phyloP scores from a whole-genome alignment of 2,329 filamentous ascomycete genomes.

The Bipolaris sorokiniana region DNA sequence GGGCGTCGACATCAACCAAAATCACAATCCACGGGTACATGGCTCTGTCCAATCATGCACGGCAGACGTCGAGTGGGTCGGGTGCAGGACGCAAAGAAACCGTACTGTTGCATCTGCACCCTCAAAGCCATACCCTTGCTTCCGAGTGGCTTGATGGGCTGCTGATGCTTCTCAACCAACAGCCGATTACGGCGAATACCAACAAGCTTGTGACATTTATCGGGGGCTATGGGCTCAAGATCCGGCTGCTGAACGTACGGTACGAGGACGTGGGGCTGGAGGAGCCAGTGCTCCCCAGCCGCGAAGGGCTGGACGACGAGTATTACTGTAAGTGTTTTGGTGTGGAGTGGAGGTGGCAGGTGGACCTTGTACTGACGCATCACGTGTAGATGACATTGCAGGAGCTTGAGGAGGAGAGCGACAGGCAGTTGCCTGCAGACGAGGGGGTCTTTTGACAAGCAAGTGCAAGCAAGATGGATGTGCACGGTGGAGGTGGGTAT shows the following conservation, averaged over 20 bases:
- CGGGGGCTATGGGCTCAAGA: slow-evolving; percentile 89
- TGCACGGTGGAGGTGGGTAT: slow-evolving; percentile 3
- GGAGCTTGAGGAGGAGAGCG: slow-evolving; percentile 8
- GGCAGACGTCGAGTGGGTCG: slow-evolving; percentile 40
- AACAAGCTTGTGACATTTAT: slow-evolving; percentile 87
- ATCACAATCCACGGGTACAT: slow-evolving; percentile 87
- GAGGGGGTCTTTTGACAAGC: neutral
- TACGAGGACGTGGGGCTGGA: slow-evolving; percentile 78
- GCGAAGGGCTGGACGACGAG: slow-evolving; percentile 87
- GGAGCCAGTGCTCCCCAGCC: slow-evolving; percentile 76
- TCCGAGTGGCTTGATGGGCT: slow-evolving; percentile 97
- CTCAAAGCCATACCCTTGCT: slow-evolving; percentile 78
- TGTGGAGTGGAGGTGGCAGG: slow-evolving; percentile 17
- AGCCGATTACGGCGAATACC: slow-evolving; percentile 96
- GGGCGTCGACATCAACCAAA: slow-evolving; percentile 68
- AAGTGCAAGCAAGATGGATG: slow-evolving; percentile 7
- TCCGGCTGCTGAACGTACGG: slow-evolving; percentile 86
- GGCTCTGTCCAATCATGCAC: slow-evolving; percentile 40
- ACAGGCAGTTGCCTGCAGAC: neutral
- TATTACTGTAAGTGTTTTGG: slow-evolving; percentile 77
- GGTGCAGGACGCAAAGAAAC: slow-evolving; percentile 63
- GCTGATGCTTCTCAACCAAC: slow-evolving; percentile 91
- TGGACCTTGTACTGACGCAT: slow-evolving; percentile 4
- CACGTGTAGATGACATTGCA: slow-evolving; percentile 15
- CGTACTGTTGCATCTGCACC: slow-evolving; percentile 81